Evolutionary conservation across 768 basidiomycete genomes (phyloP).

Genomic region (Leccinum broughii): DNA sequence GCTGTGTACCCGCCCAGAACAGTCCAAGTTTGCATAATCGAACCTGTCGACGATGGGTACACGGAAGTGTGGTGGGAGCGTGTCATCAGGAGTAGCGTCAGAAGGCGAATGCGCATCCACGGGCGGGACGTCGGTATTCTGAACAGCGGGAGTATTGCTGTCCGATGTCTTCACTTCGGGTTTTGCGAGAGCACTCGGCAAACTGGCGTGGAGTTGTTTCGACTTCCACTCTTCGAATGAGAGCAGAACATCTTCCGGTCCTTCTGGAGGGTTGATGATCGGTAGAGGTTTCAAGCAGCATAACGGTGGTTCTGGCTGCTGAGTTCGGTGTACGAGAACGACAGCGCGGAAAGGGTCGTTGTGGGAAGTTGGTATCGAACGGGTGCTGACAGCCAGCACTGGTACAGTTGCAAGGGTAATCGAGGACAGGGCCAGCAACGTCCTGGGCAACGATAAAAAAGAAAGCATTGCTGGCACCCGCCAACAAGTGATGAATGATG

Average conservation of each 20-base stretch:
- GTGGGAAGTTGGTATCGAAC: conserved; percentile 35
- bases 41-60: conserved; percentile 84
- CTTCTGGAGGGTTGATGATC: conserved; percentile 39
- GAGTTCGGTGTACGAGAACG: conserved; percentile 43
- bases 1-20: conserved; percentile 88
- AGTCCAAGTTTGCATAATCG: conserved; percentile 93
- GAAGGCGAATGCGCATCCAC: conserved; percentile 14
- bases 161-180: conserved; percentile 8
- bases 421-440: conserved; percentile 35
- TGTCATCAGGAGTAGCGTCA: conserved; percentile 19
- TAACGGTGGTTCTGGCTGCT: conserved; percentile 53
- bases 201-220: conserved; percentile 51
- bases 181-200: conserved; percentile 27
- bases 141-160: background rate
- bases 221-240: conserved; percentile 91
- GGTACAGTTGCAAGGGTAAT: conserved; percentile 36
- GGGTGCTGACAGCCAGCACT: conserved; percentile 29
- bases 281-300: conserved; percentile 65
- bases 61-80: conserved; percentile 59
- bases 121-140: conserved; percentile 5
- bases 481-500: conserved; percentile 2
- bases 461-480: conserved; percentile 10
- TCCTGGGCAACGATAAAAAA: conserved; percentile 9
- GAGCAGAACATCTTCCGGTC: conserved; percentile 61
- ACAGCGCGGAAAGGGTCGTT: conserved; percentile 68